Evolutionary conservation across 805 yeast genomes (phyloP).

Genomic region (Metschnikowia hibisci): DNA sequence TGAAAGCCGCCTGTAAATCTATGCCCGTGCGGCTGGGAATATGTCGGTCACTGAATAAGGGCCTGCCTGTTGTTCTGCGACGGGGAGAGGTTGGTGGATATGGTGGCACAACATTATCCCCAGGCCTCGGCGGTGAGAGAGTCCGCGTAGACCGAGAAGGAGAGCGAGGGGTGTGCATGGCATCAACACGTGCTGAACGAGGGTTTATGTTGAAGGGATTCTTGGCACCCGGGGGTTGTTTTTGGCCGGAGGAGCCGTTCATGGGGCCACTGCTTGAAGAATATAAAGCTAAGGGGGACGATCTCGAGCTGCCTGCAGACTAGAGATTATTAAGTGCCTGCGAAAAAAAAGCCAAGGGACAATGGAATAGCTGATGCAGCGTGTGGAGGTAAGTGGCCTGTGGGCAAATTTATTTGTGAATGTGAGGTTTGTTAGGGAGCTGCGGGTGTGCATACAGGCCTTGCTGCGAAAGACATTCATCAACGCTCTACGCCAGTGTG

Average conservation of each 20-base stretch:
- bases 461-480: too few relatives aligned
- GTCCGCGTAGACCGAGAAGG: constrained; percentile 40
- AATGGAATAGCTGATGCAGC: neutral
- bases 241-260: constrained; percentile 2
- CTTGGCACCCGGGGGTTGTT: constrained; percentile 2
- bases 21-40: constrained; percentile 86
- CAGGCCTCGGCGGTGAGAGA: constrained; percentile 36
- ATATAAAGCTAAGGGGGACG: neutral
- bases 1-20: constrained; percentile 82
- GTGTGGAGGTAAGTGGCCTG: constrained; percentile 1
- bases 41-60: constrained; percentile 74
- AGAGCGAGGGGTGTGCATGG: constrained; percentile 35
- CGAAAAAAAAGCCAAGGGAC: neutral
- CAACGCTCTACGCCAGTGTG: too few relatives aligned
- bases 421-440: constrained; percentile 4
- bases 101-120: constrained; percentile 19
- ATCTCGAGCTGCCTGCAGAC: constrained; percentile 2
- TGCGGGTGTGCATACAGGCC: constrained; percentile 2
- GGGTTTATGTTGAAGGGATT: constrained; percentile 5
- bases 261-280: neutral
- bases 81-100: constrained; percentile 42
- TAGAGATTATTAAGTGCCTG: neutral
- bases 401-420: constrained; percentile 5
- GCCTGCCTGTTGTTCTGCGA: constrained; percentile 42
- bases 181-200: neutral